phyloP scores from a whole-genome alignment of 1,284 basidiomycete genomes.

The Sphaerobolus stellatus region DNA sequence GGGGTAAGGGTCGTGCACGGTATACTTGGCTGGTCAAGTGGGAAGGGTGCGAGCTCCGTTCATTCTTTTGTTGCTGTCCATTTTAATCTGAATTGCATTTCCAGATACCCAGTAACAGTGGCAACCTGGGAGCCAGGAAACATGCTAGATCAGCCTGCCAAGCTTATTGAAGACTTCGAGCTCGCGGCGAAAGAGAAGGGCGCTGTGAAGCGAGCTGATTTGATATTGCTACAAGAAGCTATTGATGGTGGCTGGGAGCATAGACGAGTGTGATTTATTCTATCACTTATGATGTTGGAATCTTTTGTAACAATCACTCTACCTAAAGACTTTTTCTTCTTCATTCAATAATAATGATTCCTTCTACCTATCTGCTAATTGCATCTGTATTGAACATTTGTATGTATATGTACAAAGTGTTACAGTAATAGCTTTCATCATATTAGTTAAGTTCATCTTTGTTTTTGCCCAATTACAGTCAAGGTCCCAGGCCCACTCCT shows the following conservation, averaged over 20 bases:
- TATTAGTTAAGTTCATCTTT: too few species aligned
- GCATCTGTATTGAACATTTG: too few species aligned
- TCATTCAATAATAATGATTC: too few species aligned
- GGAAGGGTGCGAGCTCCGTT: not conserved
- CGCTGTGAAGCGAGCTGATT: not conserved
- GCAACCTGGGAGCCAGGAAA: not conserved
- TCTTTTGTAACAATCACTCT: too few species aligned
- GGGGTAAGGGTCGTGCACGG: not conserved
- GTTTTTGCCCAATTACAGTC: too few species aligned
- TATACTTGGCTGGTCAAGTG: constrained; percentile 8
- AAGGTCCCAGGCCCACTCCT: too few species aligned
- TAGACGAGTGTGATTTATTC: too few species aligned
- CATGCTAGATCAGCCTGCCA: not conserved
- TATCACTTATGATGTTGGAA: too few species aligned
- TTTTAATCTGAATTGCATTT: not conserved
- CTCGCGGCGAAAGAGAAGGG: not conserved
- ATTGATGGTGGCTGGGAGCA: not conserved
- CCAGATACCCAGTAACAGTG: constrained; percentile 1
- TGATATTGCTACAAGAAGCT: constrained; percentile 2
- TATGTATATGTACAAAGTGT: too few species aligned
- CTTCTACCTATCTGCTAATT: too few species aligned
- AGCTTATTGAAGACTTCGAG: constrained; percentile 2
- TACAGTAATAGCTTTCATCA: too few species aligned
- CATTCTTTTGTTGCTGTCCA: not conserved
- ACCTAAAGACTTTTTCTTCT: too few species aligned